Percentiles rank a stretch among this genome's conserved stretches.
These are phyloP conservation scores for Rubroshorea leprosula DNA, from an alignment of 345 rosid species.

Conservation along the genomic window DNA sequence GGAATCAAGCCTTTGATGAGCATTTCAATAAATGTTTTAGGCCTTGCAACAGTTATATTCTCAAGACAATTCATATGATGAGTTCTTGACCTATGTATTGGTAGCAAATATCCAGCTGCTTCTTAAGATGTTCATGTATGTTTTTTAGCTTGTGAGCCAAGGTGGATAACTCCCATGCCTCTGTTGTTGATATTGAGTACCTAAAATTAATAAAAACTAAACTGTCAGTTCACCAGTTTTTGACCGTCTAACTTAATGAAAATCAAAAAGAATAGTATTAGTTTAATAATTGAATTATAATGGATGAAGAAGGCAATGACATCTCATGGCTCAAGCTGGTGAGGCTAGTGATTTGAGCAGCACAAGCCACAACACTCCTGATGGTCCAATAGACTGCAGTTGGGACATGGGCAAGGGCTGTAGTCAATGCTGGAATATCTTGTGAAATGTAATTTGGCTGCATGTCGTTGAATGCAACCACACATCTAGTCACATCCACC, in stretches of 20 bases:
- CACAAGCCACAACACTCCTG: conserved; percentile 60
- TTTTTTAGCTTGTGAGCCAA: conserved; percentile 71
- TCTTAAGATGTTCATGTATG: conserved; percentile 56
- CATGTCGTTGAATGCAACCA: conserved; percentile 53
- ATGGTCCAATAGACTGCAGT: conserved; percentile 69
- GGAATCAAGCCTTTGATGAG: neutral
- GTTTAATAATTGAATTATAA: neutral
- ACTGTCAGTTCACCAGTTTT: neutral
- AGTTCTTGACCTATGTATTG: conserved; percentile 47
- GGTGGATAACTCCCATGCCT: conserved; percentile 76
- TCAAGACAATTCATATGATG: neutral
- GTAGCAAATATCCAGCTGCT: conserved; percentile 48
- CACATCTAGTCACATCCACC: conserved; percentile 51
- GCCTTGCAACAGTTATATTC: neutral
- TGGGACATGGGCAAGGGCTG: conserved; percentile 46
- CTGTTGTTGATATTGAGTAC: conserved; percentile 37
- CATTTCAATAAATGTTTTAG: neutral
- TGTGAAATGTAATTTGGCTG: conserved; percentile 43
- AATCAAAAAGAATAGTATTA: too few species aligned
- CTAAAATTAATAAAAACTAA: conserved; percentile 15
- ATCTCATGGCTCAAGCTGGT: conserved; percentile 60
- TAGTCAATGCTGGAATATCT: conserved; percentile 37
- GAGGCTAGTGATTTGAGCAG: conserved; percentile 52
- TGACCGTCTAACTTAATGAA: too few species aligned
- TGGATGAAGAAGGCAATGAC: neutral